Conservation (phyloP, 1,284 basidiomycete genomes). For the Trametes sp. region DNA sequence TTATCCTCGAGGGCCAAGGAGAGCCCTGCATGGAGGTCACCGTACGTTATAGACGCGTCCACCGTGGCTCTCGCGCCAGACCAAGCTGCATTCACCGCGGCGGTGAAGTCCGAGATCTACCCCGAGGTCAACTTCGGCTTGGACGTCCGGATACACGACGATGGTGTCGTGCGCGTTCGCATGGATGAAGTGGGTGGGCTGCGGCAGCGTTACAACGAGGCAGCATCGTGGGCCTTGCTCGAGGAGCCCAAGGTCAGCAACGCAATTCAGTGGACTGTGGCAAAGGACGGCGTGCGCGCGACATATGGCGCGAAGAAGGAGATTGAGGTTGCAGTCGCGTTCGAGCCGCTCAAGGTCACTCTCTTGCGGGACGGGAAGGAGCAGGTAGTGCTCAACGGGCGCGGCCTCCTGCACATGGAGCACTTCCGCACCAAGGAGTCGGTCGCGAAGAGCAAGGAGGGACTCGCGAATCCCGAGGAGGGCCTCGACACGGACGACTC, state of each 20-base stretch:
- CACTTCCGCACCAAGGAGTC: constrained; percentile 85
- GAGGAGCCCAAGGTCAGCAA: constrained; percentile 69
- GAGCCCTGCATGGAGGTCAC: constrained; percentile 73
- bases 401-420: constrained; percentile 95
- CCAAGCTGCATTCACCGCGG: constrained; percentile 72
- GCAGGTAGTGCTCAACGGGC: constrained; percentile 90
- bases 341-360: constrained; percentile 77
- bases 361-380: constrained; percentile 79
- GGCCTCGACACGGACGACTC: constrained; percentile 48
- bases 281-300: constrained; percentile 67
- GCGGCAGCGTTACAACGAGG: constrained; percentile 87
- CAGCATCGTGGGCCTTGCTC: constrained; percentile 85
- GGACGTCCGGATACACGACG: constrained; percentile 81
- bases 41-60: constrained; percentile 76
- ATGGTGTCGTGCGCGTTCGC: constrained; percentile 84
- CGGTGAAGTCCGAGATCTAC: constrained; percentile 81
- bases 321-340: constrained; percentile 72
- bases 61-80: constrained; percentile 58
- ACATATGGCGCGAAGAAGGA: constrained; percentile 64
- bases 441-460: constrained; percentile 46
- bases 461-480: constrained; percentile 45
- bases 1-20: constrained; percentile 75
- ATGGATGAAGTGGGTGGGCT: constrained; percentile 87
- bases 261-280: constrained; percentile 66
- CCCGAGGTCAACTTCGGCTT: constrained; percentile 84